Evolutionary conservation across 1,284 basidiomycete species (phyloP).

Genomic region (Microbotryum lychnidis-dioicae): DNA sequence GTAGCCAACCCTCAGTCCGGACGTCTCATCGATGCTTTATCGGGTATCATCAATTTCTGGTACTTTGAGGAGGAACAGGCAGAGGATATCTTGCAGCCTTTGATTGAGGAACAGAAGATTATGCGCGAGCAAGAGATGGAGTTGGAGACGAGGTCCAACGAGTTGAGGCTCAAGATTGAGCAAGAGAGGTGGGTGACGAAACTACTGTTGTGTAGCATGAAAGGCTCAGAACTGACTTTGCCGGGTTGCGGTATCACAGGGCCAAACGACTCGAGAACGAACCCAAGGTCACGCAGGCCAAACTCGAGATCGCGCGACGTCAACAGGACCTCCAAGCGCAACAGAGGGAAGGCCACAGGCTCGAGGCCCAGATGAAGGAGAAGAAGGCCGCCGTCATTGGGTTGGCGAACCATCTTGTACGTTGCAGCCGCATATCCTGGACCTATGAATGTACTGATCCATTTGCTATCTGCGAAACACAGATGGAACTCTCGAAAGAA

Average conservation of each 20-base stretch:
- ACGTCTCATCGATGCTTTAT: conserved; percentile 63
- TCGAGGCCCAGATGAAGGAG: conserved; percentile 10
- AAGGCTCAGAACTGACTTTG: neutral
- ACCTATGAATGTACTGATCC: neutral
- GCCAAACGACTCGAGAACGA: conserved; percentile 9
- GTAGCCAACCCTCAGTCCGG: conserved; percentile 61
- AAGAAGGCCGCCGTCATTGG: conserved; percentile 1
- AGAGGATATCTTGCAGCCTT: conserved; percentile 51
- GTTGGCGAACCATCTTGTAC: conserved; percentile 6
- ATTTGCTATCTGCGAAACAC: neutral
- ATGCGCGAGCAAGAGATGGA: conserved; percentile 12
- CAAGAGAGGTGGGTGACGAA: neutral
- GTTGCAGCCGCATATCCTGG: neutral
- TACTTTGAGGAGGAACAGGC: conserved; percentile 70
- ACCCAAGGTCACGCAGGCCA: conserved; percentile 2
- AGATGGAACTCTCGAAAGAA: conserved; percentile 18
- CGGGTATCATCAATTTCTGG: conserved; percentile 84
- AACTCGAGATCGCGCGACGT: neutral
- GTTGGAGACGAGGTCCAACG: conserved; percentile 9
- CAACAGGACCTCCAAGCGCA: conserved; percentile 2
- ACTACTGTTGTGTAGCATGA: neutral
- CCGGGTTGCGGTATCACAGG: neutral
- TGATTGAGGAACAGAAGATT: conserved; percentile 46
- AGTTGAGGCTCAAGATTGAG: conserved; percentile 12
- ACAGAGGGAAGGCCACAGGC: conserved; percentile 6